Evolutionary conservation across 129 eudicot species (phyloP).

Genomic region (Deinandra increscens): DNA sequence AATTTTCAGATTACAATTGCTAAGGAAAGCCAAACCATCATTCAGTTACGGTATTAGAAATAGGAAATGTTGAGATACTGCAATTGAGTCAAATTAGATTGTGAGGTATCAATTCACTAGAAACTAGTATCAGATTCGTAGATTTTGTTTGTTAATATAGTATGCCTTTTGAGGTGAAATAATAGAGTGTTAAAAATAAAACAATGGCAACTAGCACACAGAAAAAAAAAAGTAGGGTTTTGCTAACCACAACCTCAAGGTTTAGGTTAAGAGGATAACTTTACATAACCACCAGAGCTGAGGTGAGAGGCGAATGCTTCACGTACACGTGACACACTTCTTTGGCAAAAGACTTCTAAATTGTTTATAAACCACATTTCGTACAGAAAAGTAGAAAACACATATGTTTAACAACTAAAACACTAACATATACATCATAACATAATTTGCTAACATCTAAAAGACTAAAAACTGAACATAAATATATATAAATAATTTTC

Average conservation of each 20-base stretch:
- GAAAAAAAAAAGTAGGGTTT: neutral
- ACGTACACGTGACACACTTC: neutral
- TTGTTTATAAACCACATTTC: neutral
- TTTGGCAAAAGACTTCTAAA: neutral
- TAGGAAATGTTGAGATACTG: neutral
- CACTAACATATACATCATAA: too few species aligned
- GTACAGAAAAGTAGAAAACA: too few species aligned
- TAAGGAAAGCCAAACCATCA: neutral
- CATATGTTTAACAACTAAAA: too few species aligned
- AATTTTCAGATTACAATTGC: slow-evolving; percentile 3
- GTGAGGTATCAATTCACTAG: neutral
- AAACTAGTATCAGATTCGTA: neutral
- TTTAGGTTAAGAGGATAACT: neutral
- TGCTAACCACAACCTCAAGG: neutral
- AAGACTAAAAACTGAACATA: too few species aligned
- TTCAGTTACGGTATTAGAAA: neutral
- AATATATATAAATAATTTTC: too few species aligned
- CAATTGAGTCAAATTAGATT: neutral
- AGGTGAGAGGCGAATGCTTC: neutral
- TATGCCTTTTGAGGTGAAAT: neutral
- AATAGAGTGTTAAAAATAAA: neutral
- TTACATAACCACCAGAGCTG: neutral
- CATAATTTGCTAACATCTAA: too few species aligned
- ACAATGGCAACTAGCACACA: neutral
- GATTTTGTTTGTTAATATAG: slow-evolving; percentile 8